Evolutionary conservation across 2,329 filamentous ascomycete genomes (phyloP), one percentile per base, ranked within the genome.

Genomic region (Alternaria sp.): DNA sequence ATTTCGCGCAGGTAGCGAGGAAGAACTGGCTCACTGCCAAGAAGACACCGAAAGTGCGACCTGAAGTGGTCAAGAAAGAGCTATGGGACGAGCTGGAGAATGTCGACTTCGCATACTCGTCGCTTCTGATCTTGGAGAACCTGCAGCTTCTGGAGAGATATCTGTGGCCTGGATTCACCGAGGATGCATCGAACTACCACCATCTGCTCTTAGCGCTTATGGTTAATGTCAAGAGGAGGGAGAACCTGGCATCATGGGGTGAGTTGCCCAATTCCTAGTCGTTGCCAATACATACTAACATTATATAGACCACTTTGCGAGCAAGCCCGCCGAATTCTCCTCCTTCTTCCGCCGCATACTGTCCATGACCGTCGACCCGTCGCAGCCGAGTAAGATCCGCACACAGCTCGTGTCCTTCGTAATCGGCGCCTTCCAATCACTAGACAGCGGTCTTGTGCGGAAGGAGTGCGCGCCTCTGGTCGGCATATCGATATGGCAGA

Each of bases 381-480:
- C 81, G n/a, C 77, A 84, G 46, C 74, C 81, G 3, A 79, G 76
- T 36, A 79, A 78, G 57, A 77, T 84, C 58, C 89, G 93, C 64
- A 92, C 91, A 9, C 90, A 97, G 56, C 87, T 98, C n/a, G 84
- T 99, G 21, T 91, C 88, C 23, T 98, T 98, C 80, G 86, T 98
- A 66, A 96, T 97, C 54, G 89, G 90, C 69, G 92, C 95, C 36
- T 99, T 97, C 77, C 94, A 98, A 79, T 97, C 93, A 50, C 85
- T 99, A 30, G 96, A 99, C 78, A 94, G 90, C 76, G 87, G 88
- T 40, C 87, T 97, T 59, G 92, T 99, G 53, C 90, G 96, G 66
- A 98, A 97, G 79, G 96, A 99, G 83, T 98, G 96, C 80, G 96
- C 95, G 7, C 93, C 96, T 2, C 84, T 99, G 55, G 95, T 99